Base-by-base conservation (phyloP, 179 eudicot species). In the Spinacia oleracea region DNA sequence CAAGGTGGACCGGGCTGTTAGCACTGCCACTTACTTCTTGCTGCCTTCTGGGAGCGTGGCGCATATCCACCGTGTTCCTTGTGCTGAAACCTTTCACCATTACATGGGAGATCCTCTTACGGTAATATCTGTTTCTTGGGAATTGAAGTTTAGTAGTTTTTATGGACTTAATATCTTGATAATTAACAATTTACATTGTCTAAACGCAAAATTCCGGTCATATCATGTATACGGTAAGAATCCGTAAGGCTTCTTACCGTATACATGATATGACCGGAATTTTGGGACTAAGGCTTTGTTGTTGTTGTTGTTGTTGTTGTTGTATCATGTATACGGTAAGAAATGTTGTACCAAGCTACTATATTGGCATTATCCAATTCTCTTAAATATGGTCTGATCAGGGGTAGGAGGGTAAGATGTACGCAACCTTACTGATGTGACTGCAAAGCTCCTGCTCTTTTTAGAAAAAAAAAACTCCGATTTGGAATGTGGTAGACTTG, bases 1-100 rank as follows among this genome's bases (percentile, higher is more conserved):
- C 77, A 93, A 93, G 89, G 93, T 93, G 83, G 97, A 90, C 82
- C 88, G 97, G 55, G 91, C 93, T 16, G 76, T 93, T 34, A 93
- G 96, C 83, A 90, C 97, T 20, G 78, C 84, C 79, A 91, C 89
- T 74, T 93, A 91, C 87, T 93, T 93, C 86, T 80, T 93, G 83
- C 75, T 93, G 74, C 92, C 94, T 63, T 90, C 97, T 32, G 96
- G 97, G 60, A 84, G 91, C 71, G 87, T 89, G 46, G 90, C 97
- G 23, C 85, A 78, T 73, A 86, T 93, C 31, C 97, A 93, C 74
- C 91, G 92, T 25, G 91, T 93, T 75, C 97, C 97, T n/a, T 87
- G 89, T 81, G 90, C 96, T 63, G 96, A 93, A 84, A 85, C 90
- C 76, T 93, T 92, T 89, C 92, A 93, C 58, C 86, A 89, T 82